These are phyloP conservation scores for Mortierella sp. DNA, from an alignment of 371 early-diverging fungal species.

Conservation along the genomic window DNA sequence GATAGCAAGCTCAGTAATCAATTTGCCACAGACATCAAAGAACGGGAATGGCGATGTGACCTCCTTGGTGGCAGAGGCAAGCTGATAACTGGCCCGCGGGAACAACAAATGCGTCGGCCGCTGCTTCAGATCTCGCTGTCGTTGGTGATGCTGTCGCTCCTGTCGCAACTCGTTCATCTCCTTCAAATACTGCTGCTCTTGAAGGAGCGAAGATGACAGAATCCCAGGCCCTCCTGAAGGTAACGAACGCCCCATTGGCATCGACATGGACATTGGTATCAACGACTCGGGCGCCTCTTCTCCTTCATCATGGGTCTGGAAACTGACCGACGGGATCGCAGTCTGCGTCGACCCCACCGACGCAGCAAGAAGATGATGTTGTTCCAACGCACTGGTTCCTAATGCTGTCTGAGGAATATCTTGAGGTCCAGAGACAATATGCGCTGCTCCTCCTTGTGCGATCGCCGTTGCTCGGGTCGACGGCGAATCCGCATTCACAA, in stretches of 20 bases:
- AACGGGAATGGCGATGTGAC: conserved; percentile 83
- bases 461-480: conserved; percentile 8
- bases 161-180: conserved; percentile 51
- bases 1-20: conserved; percentile 94
- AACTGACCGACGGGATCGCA: conserved; percentile 17
- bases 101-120: conserved; percentile 42
- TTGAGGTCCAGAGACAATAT: conserved; percentile 42
- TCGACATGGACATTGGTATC: background rate
- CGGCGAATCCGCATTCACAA: background rate
- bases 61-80: conserved; percentile 59
- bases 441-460: conserved; percentile 15
- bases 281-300: background rate
- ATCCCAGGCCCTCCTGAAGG: conserved; percentile 28
- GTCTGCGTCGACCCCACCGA: background rate
- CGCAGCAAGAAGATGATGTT: conserved; percentile 9
- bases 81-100: conserved; percentile 49
- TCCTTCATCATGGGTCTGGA: conserved; percentile 8
- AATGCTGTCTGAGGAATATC: conserved; percentile 44
- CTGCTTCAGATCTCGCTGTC: conserved; percentile 47
- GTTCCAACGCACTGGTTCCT: background rate
- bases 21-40: conserved; percentile 93
- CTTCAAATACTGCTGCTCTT: conserved; percentile 51
- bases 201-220: conserved; percentile 48
- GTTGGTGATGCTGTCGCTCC: conserved; percentile 45
- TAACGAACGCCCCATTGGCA: conserved; percentile 7